These are phyloP conservation scores for Neopestalotiopsis rosae DNA, from an alignment of 2,329 filamentous ascomycete species.

Conservation along the genomic window DNA sequence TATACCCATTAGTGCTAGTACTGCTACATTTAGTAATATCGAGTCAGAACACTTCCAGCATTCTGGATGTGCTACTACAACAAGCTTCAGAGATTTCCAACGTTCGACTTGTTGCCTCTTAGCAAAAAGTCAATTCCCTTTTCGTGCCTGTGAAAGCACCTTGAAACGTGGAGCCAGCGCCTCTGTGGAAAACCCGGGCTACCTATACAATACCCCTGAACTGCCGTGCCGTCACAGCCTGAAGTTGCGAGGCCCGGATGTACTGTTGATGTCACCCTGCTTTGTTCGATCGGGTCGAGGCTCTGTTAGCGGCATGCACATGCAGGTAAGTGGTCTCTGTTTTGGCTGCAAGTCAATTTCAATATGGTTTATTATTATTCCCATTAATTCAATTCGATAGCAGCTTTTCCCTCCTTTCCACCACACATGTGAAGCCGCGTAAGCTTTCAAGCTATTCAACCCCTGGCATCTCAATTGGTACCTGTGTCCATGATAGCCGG, in stretches of 20 bases:
- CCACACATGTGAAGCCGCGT: slow-evolving; percentile 7
- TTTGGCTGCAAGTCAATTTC: background rate
- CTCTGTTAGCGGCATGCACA: slow-evolving; percentile 9
- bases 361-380: background rate
- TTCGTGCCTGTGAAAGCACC: background rate
- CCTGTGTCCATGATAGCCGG: background rate
- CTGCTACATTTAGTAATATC: slow-evolving; percentile 3
- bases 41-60: background rate
- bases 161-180: background rate
- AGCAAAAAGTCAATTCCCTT: background rate
- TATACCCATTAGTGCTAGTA: slow-evolving; percentile 2
- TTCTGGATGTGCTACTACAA: background rate
- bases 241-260: background rate
- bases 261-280: slow-evolving; percentile 12
- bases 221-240: slow-evolving; percentile 3
- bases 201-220: background rate
- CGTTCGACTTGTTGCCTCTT: background rate
- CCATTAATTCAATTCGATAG: background rate
- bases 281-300: background rate
- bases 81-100: background rate
- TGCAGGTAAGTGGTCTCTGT: background rate
- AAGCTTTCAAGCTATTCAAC: slow-evolving; percentile 7
- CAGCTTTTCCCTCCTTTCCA: background rate
- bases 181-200: background rate
- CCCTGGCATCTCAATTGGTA: background rate